These are phyloP conservation scores for Xylariaceae sp. DNA, from an alignment of 2,329 filamentous ascomycete genomes.

Conservation along the genomic window DNA sequence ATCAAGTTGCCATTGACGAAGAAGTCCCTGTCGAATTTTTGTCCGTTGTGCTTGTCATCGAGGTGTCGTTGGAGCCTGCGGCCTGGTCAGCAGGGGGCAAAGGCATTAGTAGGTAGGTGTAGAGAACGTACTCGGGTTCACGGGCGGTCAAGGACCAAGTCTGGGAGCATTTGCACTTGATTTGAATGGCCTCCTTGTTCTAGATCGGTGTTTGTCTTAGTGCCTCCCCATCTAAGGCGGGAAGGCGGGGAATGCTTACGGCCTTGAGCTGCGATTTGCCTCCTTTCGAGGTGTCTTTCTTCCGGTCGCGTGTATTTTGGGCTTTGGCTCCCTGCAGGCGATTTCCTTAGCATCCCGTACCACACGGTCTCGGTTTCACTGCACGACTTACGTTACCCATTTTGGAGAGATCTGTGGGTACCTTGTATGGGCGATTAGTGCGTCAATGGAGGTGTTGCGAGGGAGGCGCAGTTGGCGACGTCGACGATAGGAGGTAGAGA, in stretches of 20 bases:
- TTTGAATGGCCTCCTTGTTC: constrained; percentile 71
- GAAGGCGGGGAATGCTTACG: constrained; percentile 40
- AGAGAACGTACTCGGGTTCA: constrained; percentile 57
- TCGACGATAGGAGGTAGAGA: not conserved
- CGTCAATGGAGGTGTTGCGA: not conserved
- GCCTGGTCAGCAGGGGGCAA: no score
- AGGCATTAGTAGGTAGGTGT: not conserved
- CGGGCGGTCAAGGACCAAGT: constrained; percentile 77
- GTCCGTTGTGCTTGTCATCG: no score
- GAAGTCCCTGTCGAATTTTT: constrained; percentile 2
- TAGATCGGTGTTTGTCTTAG: constrained; percentile 29
- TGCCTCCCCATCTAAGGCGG: not conserved
- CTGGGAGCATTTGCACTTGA: constrained; percentile 77
- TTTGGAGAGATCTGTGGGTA: constrained; percentile 5
- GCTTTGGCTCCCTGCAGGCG: constrained; percentile 57
- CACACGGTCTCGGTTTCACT: not conserved
- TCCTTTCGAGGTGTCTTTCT: constrained; percentile 54
- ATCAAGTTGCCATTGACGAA: not conserved
- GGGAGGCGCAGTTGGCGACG: not conserved
- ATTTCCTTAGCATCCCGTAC: constrained; percentile 8
- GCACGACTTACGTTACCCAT: constrained; percentile 17
- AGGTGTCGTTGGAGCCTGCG: no score
- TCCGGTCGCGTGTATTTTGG: constrained; percentile 69
- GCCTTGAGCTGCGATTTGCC: constrained; percentile 66
- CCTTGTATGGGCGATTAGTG: no score